Base-by-base conservation (phyloP, 495 filamentous ascomycete genomes). In the Penicillium argentinense region DNA sequence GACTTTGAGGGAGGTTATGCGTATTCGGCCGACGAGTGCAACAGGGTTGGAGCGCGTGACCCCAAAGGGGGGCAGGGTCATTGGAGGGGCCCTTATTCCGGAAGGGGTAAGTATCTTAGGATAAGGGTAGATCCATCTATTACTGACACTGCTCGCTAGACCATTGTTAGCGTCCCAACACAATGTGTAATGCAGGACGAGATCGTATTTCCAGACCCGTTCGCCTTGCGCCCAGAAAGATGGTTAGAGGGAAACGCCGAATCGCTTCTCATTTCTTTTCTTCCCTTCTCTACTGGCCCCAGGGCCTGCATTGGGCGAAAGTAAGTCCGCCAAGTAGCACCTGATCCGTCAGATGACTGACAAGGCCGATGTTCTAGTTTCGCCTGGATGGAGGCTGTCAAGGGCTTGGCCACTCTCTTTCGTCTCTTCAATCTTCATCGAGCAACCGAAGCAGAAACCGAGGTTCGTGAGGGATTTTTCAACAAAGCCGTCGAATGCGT, bases 291-390 rank as follows among this genome's bases (percentile, higher is more conserved):
- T 17, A 9, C 39, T 19, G 44, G 44, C 11, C 44, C 34, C 5
- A 23, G 44, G 2, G 44, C 44, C 3, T 47, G 34, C 13, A 36
- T 47, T 3, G 44, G 44, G 33, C 44, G 44, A 11, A 39, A 47
- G 17, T 47, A 28, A n/a, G 42, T 44, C 8, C n/a, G n/a, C n/a
- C n/a, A n/a, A n/a, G n/a, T n/a, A n/a, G n/a, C n/a, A n/a, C n/a
- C n/a, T n/a, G n/a, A n/a, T n/a, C n/a, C n/a, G n/a, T n/a, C n/a
- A n/a, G n/a, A n/a, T n/a, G n/a, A n/a, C n/a, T n/a, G n/a, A n/a
- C n/a, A n/a, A n/a, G n/a, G n/a, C n/a, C n/a, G n/a, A n/a, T n/a
- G n/a, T n/a, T n/a, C n/a, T n/a, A n/a, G n/a, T n/a, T n/a, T n/a
- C n/a, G n/a, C n/a, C n/a, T n/a, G n/a, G n/a, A n/a, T n/a, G n/a